Conservation (phyloP, 2,329 filamentous ascomycete species). For the Pseudocercospora ulei region DNA sequence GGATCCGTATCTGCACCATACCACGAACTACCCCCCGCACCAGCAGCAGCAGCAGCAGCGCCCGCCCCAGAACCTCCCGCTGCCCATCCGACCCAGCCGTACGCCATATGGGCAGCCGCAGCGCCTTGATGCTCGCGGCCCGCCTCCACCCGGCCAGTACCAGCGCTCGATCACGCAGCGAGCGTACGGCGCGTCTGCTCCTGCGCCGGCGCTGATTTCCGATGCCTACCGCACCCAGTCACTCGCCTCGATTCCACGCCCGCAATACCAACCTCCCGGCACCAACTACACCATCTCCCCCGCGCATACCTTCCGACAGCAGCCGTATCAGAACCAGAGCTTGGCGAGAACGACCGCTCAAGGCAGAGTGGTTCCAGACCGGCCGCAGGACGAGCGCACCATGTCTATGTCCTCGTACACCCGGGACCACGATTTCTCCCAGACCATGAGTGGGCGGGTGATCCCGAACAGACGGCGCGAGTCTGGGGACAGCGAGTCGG, state of each 20-base stretch:
- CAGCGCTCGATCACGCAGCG: conserved; percentile 34
- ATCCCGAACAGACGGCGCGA: conserved; percentile 68
- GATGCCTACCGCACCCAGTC: conserved; percentile 91
- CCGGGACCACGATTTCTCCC: conserved; percentile 64
- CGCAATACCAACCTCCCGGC: conserved; percentile 58
- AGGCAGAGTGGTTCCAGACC: conserved; percentile 80
- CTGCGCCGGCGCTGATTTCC: conserved; percentile 59
- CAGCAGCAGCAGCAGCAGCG: conserved; percentile 36
- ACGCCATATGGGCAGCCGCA: conserved; percentile 64
- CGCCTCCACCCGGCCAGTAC: conserved; percentile 42
- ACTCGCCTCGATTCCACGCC: conserved; percentile 65
- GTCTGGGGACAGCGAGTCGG: conserved; percentile 36
- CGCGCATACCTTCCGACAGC: conserved; percentile 67
- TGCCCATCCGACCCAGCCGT: conserved; percentile 53
- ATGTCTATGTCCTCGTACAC: conserved; percentile 91
- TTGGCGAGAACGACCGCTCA: conserved; percentile 76
- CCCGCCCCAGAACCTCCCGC: conserved; percentile 45
- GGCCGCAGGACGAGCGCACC: conserved; percentile 71
- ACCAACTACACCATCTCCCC: conserved; percentile 53
- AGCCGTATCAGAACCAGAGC: conserved; percentile 56
- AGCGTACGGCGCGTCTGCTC: conserved; percentile 27
- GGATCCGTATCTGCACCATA: conserved; percentile 27
- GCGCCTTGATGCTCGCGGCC: conserved; percentile 54
- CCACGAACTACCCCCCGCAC: no score
- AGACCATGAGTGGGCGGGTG: conserved; percentile 85